These are phyloP conservation scores for Porpolomopsis calyptriformis DNA, from an alignment of 768 basidiomycete species.

Conservation along the genomic window DNA sequence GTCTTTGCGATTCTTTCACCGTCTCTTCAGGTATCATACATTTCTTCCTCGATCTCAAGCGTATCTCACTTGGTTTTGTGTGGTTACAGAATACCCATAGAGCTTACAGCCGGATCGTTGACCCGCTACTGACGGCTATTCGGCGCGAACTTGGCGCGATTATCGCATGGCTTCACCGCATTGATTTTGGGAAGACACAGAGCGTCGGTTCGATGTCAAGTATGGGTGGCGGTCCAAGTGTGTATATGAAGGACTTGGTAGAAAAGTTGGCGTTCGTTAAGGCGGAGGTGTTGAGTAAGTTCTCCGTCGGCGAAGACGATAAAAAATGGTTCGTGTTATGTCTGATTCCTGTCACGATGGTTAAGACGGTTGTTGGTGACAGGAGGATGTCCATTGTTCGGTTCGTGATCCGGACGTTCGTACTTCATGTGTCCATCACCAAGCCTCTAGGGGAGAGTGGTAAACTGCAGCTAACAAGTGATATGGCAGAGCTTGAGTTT, in stretches of 20 bases:
- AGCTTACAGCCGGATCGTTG: slow-evolving; percentile 45
- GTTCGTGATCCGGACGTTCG: slow-evolving; percentile 75
- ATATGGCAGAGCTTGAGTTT: slow-evolving; percentile 97
- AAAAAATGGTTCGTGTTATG: slow-evolving; percentile 56
- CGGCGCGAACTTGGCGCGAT: slow-evolving; percentile 74
- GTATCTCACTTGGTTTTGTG: neutral
- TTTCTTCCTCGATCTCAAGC: slow-evolving; percentile 2
- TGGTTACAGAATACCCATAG: slow-evolving; percentile 35
- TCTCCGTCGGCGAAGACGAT: slow-evolving; percentile 59
- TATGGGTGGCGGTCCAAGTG: slow-evolving; percentile 57
- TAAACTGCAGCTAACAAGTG: slow-evolving; percentile 87
- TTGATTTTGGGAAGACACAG: slow-evolving; percentile 57
- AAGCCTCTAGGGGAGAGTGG: slow-evolving; percentile 86
- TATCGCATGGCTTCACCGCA: slow-evolving; percentile 72
- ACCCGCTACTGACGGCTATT: slow-evolving; percentile 57
- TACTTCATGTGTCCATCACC: slow-evolving; percentile 89
- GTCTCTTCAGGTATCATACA: slow-evolving; percentile 42
- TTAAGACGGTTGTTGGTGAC: slow-evolving; percentile 1
- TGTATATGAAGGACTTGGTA: slow-evolving; percentile 86
- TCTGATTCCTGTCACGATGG: neutral
- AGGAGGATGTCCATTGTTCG: slow-evolving; percentile 63
- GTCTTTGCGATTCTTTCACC: slow-evolving; percentile 48
- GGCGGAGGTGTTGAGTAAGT: slow-evolving; percentile 61
- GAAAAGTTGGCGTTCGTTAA: slow-evolving; percentile 83
- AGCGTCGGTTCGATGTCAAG: slow-evolving; percentile 53